Conservation (phyloP, 306 rosid genomes). For the Cotoneaster glaucophyllus region DNA sequence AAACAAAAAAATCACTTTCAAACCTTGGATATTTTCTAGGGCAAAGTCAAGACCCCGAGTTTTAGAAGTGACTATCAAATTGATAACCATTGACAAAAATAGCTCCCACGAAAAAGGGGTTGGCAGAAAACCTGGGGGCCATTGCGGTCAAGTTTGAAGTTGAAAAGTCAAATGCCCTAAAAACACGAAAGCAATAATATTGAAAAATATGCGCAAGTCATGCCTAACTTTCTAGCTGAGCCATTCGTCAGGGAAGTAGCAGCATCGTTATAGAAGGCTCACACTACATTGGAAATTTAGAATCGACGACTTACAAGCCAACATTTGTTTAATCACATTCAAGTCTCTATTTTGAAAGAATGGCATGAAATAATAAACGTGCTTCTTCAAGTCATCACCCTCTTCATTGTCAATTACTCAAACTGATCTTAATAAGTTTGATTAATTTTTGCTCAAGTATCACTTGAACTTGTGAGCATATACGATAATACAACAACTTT, state of each 20-base stretch:
- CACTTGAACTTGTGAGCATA: too few species aligned
- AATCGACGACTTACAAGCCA: not conserved
- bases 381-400: not conserved
- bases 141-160: not conserved
- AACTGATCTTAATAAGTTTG: not conserved
- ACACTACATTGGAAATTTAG: not conserved
- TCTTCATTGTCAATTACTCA: not conserved
- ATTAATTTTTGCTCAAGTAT: too few species aligned
- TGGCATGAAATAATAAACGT: not conserved
- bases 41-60: too few species aligned
- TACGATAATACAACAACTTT: too few species aligned
- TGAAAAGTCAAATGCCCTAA: not conserved
- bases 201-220: not conserved
- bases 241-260: too few species aligned
- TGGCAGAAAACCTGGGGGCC: not conserved
- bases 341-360: not conserved
- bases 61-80: too few species aligned
- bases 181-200: not conserved
- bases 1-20: too few species aligned
- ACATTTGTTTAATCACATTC: not conserved
- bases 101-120: not conserved
- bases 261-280: not conserved
- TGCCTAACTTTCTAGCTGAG: not conserved
- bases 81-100: too few species aligned
- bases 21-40: too few species aligned